Evolutionary conservation across 805 yeast genomes (phyloP), one percentile per base, ranked within the genome.

Genomic region (Pichia scutulata): DNA sequence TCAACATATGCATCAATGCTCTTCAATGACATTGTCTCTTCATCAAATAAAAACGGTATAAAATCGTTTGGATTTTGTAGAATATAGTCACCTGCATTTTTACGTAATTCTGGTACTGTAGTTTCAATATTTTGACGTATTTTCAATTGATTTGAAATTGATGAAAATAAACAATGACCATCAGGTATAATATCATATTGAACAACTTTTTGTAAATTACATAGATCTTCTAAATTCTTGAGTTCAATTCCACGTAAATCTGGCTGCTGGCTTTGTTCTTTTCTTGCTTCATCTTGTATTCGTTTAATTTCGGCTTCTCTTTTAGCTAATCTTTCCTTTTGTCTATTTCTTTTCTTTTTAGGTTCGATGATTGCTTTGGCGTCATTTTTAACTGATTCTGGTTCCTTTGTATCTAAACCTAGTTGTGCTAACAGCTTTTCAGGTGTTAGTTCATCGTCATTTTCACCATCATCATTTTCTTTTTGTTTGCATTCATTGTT

Each of bases 121-220:
- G 58, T 60, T 3, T 61, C 62, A 7, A 66, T 55, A 3, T 61
- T 67, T 28, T 78, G 87, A 22, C 95, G 76, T 4, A 60, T 51
- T 44, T 62, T 56, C 54, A 92, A 67, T 61, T 92, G 98, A 63
- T 92, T 96, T 22, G 82, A 72, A 19, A 92, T 75, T 0, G 96
- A 84, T 4, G 92, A 86, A 71, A 89, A 93, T 30, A 92, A 69
- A 72, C 99, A 93, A 65, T 92, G 92, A 0, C 98, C 99, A 65
- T 92, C 98, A 0, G 98, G 96, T 52, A 75, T 71, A 44, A 89
- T 86, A 56, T 89, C 95, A 53, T 73, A 67, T 55, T 83, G 81
- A 21, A 55, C 60, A n/a, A 88, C 68, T 5, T 73, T 68, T 30
- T 75, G 70, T 24, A 75, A 49, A 2, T 61, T 57, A 53, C 93